A percentile compares a stretch with the other conserved stretches of the same genome.
phyloP scores from a whole-genome alignment of 176 grass and related monocot species.

The Carex scoparia region DNA sequence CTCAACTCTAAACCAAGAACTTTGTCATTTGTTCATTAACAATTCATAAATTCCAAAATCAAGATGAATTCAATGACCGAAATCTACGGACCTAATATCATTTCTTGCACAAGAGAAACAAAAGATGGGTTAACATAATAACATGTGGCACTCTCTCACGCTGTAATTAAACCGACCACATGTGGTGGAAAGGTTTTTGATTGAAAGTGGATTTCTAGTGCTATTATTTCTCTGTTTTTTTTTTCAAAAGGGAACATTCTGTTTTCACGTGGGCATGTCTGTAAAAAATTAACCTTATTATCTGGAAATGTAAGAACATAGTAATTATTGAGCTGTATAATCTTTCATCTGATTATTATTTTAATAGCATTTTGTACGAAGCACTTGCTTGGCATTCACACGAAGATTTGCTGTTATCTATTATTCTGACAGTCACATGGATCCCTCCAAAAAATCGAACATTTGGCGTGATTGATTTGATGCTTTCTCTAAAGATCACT shows the following conservation, averaged over 20 bases:
- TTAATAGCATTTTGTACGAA: background rate
- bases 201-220: conserved; percentile 24
- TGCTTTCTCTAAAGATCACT: background rate
- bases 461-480: conserved; percentile 4
- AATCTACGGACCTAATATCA: background rate
- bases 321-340: conserved; percentile 8
- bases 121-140: conserved; percentile 8
- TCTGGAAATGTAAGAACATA: background rate
- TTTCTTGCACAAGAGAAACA: background rate
- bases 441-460: background rate
- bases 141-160: background rate
- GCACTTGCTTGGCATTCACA: conserved; percentile 6
- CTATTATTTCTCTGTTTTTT: background rate
- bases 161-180: conserved; percentile 26
- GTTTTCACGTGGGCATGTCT: conserved; percentile 24
- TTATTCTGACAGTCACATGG: conserved; percentile 10
- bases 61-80: background rate
- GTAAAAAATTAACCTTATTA: background rate
- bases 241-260: conserved; percentile 25
- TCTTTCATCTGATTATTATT: background rate
- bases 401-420: background rate
- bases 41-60: background rate
- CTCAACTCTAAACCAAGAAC: background rate
- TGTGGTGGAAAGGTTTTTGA: conserved; percentile 7
- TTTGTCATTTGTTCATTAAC: background rate